These are phyloP conservation scores for Penicillium thymicola DNA, from an alignment of 2,329 filamentous ascomycete species.

Conservation along the genomic window DNA sequence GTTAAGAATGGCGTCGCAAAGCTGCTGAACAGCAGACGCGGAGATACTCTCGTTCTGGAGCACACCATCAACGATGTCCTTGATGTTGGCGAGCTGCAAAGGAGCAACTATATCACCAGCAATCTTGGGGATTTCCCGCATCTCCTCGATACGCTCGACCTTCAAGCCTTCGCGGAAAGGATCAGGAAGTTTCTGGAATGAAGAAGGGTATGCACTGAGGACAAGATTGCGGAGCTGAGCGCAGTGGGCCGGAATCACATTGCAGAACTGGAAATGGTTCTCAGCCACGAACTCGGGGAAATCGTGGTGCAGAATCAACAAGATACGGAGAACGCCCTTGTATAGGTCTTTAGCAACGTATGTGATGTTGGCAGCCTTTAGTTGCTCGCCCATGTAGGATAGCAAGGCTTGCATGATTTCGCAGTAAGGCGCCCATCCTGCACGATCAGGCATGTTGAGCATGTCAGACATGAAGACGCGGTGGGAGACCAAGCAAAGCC, in stretches of 20 bases:
- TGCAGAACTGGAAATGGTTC: constrained; percentile 78
- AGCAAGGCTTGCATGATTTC: constrained; percentile 71
- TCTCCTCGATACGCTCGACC: constrained; percentile 72
- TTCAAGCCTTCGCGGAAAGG: constrained; percentile 71
- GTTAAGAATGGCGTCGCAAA: constrained; percentile 69
- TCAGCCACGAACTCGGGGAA: constrained; percentile 90
- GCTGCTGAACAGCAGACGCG: constrained; percentile 66
- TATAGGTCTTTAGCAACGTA: constrained; percentile 78
- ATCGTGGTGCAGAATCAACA: constrained; percentile 86
- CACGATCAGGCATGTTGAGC: constrained; percentile 63
- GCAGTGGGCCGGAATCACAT: constrained; percentile 76
- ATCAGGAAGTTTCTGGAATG: constrained; percentile 68
- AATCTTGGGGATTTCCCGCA: constrained; percentile 64
- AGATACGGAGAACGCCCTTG: constrained; percentile 74
- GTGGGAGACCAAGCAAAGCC: constrained; percentile 79
- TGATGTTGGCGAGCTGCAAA: constrained; percentile 51
- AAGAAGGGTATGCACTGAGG: constrained; percentile 71
- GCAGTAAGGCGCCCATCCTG: constrained; percentile 73
- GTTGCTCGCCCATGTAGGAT: constrained; percentile 70
- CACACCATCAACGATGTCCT: constrained; percentile 51
- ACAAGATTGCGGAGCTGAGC: constrained; percentile 86
- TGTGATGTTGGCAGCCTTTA: constrained; percentile 69
- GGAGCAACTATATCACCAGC: constrained; percentile 58
- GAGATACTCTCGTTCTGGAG: constrained; percentile 60
- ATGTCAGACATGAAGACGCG: constrained; percentile 78